Evolutionary conservation across 768 basidiomycete species (phyloP), one percentile per base, ranked within the genome.

Genomic region (Lepiota brunneoincarnata): DNA sequence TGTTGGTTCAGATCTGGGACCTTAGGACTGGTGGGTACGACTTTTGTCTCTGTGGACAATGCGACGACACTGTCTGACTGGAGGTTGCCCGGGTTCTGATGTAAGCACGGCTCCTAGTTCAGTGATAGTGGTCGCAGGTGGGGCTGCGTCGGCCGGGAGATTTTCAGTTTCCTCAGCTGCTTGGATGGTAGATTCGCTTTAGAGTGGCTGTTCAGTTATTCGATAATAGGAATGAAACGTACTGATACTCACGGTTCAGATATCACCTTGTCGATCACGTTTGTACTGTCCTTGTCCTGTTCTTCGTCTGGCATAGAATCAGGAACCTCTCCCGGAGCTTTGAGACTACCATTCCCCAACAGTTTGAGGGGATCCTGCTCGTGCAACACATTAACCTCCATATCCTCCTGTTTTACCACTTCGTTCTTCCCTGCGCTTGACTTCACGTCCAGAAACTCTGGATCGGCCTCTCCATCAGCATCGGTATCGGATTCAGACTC

Each of bases 391-490:
- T 31, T 10, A 9, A 21, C 39, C 24, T 46, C 52, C 50, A 48
- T 15, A 34, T 39, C 59, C 58, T 59, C 45, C 35, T 57, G 41
- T 40, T 51, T 38, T 28, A 56, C 41, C 31, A 3, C 2, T n/a
- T 21, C n/a, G n/a, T n/a, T n/a, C n/a, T n/a, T n/a, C n/a, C n/a
- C 20, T 18, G 21, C 51, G 20, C 45, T 61, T 14, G 42, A 43
- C 28, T 43, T 48, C 21, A 50, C 44, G n/a, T 51, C 60, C 10
- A 62, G 56, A 18, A 70, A 69, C 20, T 72, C 70, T 15, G 68
- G 69, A 49, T 72, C 71, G 9, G 72, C 61, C 31, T 69, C 70
- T 6, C 69, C 73, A 45, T 72, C 69, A 3, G 73, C 71, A 51
- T 72, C 71, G 5, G 59, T 64, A 51, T 73, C 73, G 10, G 48